Evolutionary conservation across 306 rosid genomes (phyloP), one percentile per base, ranked within the genome.

Genomic region (Mucuna pruriens): DNA sequence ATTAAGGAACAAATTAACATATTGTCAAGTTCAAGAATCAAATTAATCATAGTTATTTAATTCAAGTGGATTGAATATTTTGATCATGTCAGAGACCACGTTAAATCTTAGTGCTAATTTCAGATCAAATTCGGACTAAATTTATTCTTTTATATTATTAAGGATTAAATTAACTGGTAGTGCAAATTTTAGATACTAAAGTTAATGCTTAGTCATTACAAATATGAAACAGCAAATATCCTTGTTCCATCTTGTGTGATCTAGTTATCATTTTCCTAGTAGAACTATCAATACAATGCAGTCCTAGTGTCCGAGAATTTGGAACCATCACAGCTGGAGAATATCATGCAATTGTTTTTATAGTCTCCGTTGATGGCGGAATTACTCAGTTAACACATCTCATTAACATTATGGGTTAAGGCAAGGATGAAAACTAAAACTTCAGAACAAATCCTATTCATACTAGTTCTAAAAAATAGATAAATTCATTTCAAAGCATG

Each of bases 401-500:
- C 45, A 71, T 71, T 71, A 48, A 44, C 40, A 67, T 22, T 66
- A 38, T 66, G 55, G n/a, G 55, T 49, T 4, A 58, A 44, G 52
- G 8, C 23, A 70, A 26, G 25, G 22, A 13, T 70, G 33, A 25
- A 70, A 54, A 54, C 5, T 23, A 45, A 40, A 66, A 67, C 48
- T 17, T 17, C 1, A 46, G 4, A 52, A 52, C 25, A 52, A 7
- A 34, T 38, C 20, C 7, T 12, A 22, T 68, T 69, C 74, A 3
- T 69, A 69, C 57, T 13, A 8, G 16, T 9, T 71, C 75, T 45
- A n/a, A 26, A 26, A 31, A 31, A 26, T 15, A 70, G 0, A 12
- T 11, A 69, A 33, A 71, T 26, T 46, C 8, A 70, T 25, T 70
- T 70, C 60, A 45, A 26, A 70, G 60, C 75, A 70, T 69, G 46